Evolutionary conservation across 495 filamentous ascomycete genomes (phyloP).

Genomic region (Lepraria neglecta): DNA sequence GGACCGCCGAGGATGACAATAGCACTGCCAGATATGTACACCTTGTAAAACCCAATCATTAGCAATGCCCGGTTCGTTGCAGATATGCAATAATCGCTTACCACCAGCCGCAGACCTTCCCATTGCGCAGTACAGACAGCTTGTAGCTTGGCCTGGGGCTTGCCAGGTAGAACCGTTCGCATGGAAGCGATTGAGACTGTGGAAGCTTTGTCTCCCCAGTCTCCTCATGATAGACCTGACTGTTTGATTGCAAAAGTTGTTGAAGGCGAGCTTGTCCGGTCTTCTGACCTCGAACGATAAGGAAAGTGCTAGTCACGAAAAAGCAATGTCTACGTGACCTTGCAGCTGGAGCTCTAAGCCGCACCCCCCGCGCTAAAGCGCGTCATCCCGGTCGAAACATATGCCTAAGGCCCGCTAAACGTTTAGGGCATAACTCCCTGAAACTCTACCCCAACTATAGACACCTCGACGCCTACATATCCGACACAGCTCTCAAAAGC

Average conservation of each 20-base stretch:
- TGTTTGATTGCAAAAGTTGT: neutral
- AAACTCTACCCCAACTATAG: neutral
- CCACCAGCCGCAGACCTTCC: conserved; percentile 73
- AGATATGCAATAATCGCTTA: conserved; percentile 37
- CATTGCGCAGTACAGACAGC: conserved; percentile 81
- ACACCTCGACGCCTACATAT: neutral
- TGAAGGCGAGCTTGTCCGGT: neutral
- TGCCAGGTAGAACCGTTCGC: conserved; percentile 82
- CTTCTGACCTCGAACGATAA: neutral
- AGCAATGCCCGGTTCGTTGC: conserved; percentile 16
- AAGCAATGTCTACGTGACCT: conserved; percentile 8
- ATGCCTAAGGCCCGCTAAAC: neutral
- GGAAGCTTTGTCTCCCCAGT: conserved; percentile 13
- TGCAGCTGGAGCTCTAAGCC: neutral
- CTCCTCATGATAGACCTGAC: conserved; percentile 13
- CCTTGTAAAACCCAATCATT: conserved; percentile 42
- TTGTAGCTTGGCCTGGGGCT: conserved; percentile 83
- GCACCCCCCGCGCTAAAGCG: neutral
- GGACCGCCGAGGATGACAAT: conserved; percentile 74
- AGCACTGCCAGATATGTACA: conserved; percentile 83
- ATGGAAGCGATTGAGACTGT: conserved; percentile 39
- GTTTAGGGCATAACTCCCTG: neutral
- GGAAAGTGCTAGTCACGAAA: neutral
- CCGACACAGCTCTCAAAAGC: neutral
- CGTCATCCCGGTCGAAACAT: neutral